phyloP scores from a whole-genome alignment of 2,329 filamentous ascomycete species.

The Cercospora beticola region DNA sequence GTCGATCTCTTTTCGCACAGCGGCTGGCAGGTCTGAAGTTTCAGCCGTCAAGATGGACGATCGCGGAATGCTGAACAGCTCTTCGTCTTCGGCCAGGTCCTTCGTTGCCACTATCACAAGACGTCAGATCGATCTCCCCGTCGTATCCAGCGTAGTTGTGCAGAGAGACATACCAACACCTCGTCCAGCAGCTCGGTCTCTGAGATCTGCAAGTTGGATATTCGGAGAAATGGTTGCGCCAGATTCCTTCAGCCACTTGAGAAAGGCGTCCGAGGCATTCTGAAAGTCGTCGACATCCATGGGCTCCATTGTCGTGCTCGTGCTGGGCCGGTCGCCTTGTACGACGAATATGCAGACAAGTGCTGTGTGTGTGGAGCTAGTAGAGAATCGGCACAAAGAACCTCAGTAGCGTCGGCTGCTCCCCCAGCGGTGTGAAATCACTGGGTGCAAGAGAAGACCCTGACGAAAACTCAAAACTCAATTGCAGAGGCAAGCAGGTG shows the following conservation, averaged over 20 bases:
- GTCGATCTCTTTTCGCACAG: constrained; percentile 33
- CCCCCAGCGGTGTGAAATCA: background rate
- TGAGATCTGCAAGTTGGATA: constrained; percentile 59
- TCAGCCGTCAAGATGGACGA: constrained; percentile 67
- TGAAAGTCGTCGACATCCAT: constrained; percentile 33
- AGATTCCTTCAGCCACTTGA: constrained; percentile 58
- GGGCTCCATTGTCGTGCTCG: constrained; percentile 11
- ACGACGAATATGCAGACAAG: constrained; percentile 11
- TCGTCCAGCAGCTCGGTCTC: constrained; percentile 57
- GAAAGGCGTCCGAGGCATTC: constrained; percentile 53
- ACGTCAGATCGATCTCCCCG: constrained; percentile 8
- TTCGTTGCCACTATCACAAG: constrained; percentile 61
- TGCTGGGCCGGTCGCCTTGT: background rate
- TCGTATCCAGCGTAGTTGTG: background rate
- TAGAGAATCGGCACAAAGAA: constrained; percentile 5
- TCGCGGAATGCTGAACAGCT: constrained; percentile 78
- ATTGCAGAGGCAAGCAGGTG: background rate
- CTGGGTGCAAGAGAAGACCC: background rate
- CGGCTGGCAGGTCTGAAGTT: constrained; percentile 64
- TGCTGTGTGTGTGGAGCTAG: constrained; percentile 12
- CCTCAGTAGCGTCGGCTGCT: background rate
- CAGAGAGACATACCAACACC: constrained; percentile 57
- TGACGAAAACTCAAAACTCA: constrained; percentile 1
- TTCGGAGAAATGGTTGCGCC: constrained; percentile 59
- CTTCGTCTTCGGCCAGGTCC: constrained; percentile 71